A percentile compares a stretch with the other conserved stretches of the same genome.
Conservation (phyloP, 2,329 filamentous ascomycete species). For the Neonectria coccinea region DNA sequence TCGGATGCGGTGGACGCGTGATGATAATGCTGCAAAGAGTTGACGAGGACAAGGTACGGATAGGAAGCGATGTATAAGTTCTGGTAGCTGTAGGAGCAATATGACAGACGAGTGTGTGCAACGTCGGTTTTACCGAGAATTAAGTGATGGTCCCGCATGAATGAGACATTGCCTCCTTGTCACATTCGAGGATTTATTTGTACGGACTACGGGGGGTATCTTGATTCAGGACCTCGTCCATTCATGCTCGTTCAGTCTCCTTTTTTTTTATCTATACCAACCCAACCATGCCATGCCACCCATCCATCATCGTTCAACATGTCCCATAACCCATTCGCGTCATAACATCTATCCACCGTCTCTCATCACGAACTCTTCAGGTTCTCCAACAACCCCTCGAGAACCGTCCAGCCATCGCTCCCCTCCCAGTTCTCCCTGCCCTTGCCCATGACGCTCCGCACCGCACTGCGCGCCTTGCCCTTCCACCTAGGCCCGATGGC, state of each 20-base stretch:
- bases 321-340: constrained; percentile 16
- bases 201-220: neutral
- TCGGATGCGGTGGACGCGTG: constrained; percentile 11
- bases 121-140: neutral
- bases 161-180: neutral
- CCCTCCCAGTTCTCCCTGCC: constrained; percentile 87
- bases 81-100: constrained; percentile 18
- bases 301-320: constrained; percentile 17
- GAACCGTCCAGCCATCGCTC: constrained; percentile 72
- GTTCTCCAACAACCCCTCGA: constrained; percentile 69
- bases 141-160: neutral
- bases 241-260: neutral
- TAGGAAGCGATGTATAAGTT: constrained; percentile 16
- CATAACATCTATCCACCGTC: neutral
- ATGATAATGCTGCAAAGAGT: constrained; percentile 19
- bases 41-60: constrained; percentile 3
- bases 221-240: neutral
- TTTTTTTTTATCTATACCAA: constrained; percentile 3
- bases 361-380: constrained; percentile 54
- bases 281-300: neutral
- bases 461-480: constrained; percentile 86
- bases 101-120: constrained; percentile 10
- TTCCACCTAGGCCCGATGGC: constrained; percentile 84
- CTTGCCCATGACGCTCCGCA: constrained; percentile 85
- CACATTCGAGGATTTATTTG: neutral